Percentiles rank a stretch among this genome's conserved stretches.
phyloP scores from a whole-genome alignment of 2,329 filamentous ascomycete genomes.

The Blastomyces emzantsi region DNA sequence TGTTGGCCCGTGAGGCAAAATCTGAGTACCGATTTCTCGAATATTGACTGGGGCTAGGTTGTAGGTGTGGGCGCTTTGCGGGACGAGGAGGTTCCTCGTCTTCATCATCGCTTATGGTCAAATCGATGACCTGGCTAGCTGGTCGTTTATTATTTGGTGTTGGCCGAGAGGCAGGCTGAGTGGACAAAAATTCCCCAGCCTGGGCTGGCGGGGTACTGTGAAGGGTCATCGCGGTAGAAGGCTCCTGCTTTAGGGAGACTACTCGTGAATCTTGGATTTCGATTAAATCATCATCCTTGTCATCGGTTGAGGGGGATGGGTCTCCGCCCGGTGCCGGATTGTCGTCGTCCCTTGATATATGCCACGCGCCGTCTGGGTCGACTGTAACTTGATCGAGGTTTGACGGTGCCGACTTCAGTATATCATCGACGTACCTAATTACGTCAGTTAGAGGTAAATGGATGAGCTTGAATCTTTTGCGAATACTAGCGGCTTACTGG shows the following conservation, averaged over 20 bases:
- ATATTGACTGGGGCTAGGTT: constrained; percentile 13
- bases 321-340: constrained; percentile 31
- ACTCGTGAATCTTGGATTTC: constrained; percentile 38
- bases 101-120: constrained; percentile 46
- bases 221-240: constrained; percentile 20
- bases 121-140: constrained; percentile 44
- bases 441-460: constrained; percentile 10
- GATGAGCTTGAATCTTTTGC: neutral
- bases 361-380: constrained; percentile 78
- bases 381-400: constrained; percentile 79
- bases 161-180: constrained; percentile 27
- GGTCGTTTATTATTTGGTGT: constrained; percentile 37
- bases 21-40: constrained; percentile 12
- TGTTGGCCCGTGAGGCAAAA: constrained; percentile 18
- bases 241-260: constrained; percentile 32
- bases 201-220: constrained; percentile 28
- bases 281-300: constrained; percentile 44
- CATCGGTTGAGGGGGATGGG: constrained; percentile 33
- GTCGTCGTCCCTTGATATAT: constrained; percentile 38
- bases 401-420: constrained; percentile 62
- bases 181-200: constrained; percentile 32
- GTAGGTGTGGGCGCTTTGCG: constrained; percentile 25
- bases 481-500: constrained; percentile 49
- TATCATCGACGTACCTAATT: constrained; percentile 72
- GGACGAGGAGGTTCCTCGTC: constrained; percentile 38